Base-by-base conservation (phyloP, 352 stramenopile genomes). In the Pythium apleroticum region DNA sequence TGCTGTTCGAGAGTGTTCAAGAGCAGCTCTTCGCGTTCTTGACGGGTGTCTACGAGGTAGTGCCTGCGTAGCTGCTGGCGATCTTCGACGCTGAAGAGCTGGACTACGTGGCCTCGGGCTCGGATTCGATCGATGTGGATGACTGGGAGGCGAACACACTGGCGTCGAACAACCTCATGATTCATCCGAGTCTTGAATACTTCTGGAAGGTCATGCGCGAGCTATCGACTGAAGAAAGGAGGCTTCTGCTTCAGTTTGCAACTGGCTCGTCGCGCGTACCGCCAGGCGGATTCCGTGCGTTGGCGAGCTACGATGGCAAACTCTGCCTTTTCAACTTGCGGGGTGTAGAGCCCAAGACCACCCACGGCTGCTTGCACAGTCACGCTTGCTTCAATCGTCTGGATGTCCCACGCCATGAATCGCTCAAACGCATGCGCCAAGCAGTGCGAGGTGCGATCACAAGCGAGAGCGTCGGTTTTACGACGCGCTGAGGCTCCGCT, bases 41-140 rank as follows among this genome's bases (percentile, higher is more conserved):
- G 17, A 85, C 81, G 50, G 94, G 95, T 25, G 95, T 98, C 64
- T 97, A 97, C 69, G 89, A 98, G 54, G 81, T 98, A 10, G 84
- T 98, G 53, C 93, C 93, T 1, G 81, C 93, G 48, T 72, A 90
- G 15, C 68, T 97, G 10, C 70, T 98, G 19, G 86, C 87, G 17
- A 77, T 97, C 14, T 98, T 98, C 73, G 91, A 98, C 69, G 96
- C 92, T 61, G 88, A 97, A 71, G 91, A 98, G 73, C 69, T 98
- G 1, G 91, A 98, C 66, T 72, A 97, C 35, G 67, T 98, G 5
- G 83, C 98, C 68, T 97, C 89, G 57, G 91, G 93, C 20, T 69
- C 97, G 48, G 89, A 92, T 8, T 75, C 81, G 63, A 97, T 98
- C 63, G 80, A 97, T 60, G 89, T 98, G 41, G 74, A 92, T 17